phyloP scores from a whole-genome alignment of 1,284 basidiomycete genomes.

The Limonomyces culmigenus region DNA sequence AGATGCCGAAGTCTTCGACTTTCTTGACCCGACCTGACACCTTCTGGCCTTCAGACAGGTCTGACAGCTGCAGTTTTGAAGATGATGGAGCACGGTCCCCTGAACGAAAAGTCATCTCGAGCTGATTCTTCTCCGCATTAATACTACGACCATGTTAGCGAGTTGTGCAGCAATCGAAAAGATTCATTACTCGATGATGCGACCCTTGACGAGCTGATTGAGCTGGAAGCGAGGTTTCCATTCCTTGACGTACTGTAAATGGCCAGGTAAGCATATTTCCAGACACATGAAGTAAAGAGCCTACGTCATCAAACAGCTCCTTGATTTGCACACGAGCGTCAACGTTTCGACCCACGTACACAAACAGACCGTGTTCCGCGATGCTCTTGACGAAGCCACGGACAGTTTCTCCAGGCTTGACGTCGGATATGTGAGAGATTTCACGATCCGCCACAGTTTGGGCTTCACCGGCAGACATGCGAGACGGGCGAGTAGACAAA shows the following conservation, averaged over 20 bases:
- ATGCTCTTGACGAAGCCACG: slow-evolving; percentile 86
- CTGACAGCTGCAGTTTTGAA: slow-evolving; percentile 27
- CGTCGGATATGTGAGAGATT: slow-evolving; percentile 41
- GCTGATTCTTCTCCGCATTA: slow-evolving; percentile 50
- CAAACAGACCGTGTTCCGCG: slow-evolving; percentile 80
- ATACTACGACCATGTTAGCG: slow-evolving; percentile 27
- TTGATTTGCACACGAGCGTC: slow-evolving; percentile 90
- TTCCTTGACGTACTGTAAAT: slow-evolving; percentile 76
- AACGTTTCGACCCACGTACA: slow-evolving; percentile 66
- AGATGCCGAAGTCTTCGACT: slow-evolving; percentile 82
- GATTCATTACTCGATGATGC: slow-evolving; percentile 50
- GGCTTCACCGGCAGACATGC: slow-evolving; percentile 32
- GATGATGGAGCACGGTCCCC: slow-evolving; percentile 27
- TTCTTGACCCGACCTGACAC: slow-evolving; percentile 60
- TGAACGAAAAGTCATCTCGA: slow-evolving; percentile 79
- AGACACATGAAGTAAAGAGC: too few relatives aligned
- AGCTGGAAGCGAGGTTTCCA: slow-evolving; percentile 76
- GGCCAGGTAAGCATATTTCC: slow-evolving; percentile 2
- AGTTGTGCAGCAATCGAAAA: slow-evolving; percentile 3
- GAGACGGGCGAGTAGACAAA: slow-evolving; percentile 67
- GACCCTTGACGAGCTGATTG: slow-evolving; percentile 78
- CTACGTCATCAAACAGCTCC: slow-evolving; percentile 80
- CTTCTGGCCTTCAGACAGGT: slow-evolving; percentile 62
- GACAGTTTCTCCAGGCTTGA: slow-evolving; percentile 60
- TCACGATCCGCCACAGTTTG: slow-evolving; percentile 51